Base-by-base conservation (phyloP, 179 eudicot genomes). In the Beta macrorhiza region DNA sequence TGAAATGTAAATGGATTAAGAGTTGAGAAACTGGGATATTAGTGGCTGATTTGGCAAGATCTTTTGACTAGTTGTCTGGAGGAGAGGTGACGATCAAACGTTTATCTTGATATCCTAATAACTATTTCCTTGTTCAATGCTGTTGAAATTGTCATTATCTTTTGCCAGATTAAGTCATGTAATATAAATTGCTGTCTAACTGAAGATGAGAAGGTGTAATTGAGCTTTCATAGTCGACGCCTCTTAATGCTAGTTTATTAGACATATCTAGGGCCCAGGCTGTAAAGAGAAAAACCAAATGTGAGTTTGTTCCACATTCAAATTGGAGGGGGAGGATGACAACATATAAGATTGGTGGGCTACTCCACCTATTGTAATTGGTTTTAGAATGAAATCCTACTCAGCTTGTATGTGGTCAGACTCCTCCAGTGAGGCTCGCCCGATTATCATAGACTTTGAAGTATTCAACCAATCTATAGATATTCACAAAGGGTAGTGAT, bases 1-100 rank as follows among this genome's bases (percentile, higher is more conserved):
- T 29, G 22, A 29, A 53, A 11, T 52, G 61, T 53, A 16, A 73
- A 53, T 73, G 47, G 61, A 29, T 55, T 29, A 13, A 15, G 62
- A n/a, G 5, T 73, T 51, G 59, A 52, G 37, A 16, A 42, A 73
- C 19, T 15, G n/a, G n/a, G 76, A 53, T 14, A 20, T 14, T 56
- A 51, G 19, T 11, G 75, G 57, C n/a, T n/a, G 11, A 55, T 22
- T 0, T 25, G 25, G 25, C 25, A 15, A 14, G 25, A 29, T 56
- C 49, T 15, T 29, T 29, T 72, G 77, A 74, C 77, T 49, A 51
- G 58, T 74, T 20, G 75, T 78, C 32, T 71, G 64, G 53, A 53
- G 52, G 78, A 57, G 75, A 58, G 64, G 25, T 29, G 42, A 32
- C 37, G 56, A 55, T 78, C 69, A 55, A 74, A 29, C 29, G 25